Conservation (phyloP, 2,329 filamentous ascomycete genomes). For the Hypoxylon sp. region DNA sequence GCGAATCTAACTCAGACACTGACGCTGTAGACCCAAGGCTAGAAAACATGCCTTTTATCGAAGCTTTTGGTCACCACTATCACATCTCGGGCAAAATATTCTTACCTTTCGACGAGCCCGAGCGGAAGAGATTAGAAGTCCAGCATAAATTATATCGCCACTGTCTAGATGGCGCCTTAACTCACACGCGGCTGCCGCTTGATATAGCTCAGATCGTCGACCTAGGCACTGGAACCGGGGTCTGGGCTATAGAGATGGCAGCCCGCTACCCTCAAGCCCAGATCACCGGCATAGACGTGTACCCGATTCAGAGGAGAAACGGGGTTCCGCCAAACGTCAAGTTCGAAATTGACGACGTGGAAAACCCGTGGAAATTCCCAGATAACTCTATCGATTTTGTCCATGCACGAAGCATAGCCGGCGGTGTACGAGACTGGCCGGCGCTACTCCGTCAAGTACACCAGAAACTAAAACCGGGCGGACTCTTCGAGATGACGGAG, state of each 20-base stretch:
- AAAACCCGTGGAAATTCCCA: slow-evolving; percentile 60
- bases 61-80: slow-evolving; percentile 52
- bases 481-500: slow-evolving; percentile 63
- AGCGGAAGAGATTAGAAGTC: slow-evolving; percentile 50
- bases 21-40: slow-evolving; percentile 35
- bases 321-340: slow-evolving; percentile 71
- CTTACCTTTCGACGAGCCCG: slow-evolving; percentile 51
- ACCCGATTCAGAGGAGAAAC: slow-evolving; percentile 58
- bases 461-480: slow-evolving; percentile 60
- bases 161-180: slow-evolving; percentile 52
- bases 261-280: slow-evolving; percentile 58
- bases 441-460: slow-evolving; percentile 57
- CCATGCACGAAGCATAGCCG: slow-evolving; percentile 62
- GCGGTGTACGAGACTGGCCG: slow-evolving; percentile 62
- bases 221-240: slow-evolving; percentile 60
- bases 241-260: slow-evolving; percentile 62
- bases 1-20: slow-evolving; percentile 31
- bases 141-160: slow-evolving; percentile 50
- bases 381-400: slow-evolving; percentile 58
- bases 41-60: slow-evolving; percentile 44
- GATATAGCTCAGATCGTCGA: slow-evolving; percentile 57
- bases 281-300: slow-evolving; percentile 61
- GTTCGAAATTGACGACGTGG: slow-evolving; percentile 72
- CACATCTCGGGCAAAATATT: slow-evolving; percentile 52
- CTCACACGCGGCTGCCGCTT: slow-evolving; percentile 51